phyloP scores from a whole-genome alignment of 306 rosid genomes.

The Pyrus communis region DNA sequence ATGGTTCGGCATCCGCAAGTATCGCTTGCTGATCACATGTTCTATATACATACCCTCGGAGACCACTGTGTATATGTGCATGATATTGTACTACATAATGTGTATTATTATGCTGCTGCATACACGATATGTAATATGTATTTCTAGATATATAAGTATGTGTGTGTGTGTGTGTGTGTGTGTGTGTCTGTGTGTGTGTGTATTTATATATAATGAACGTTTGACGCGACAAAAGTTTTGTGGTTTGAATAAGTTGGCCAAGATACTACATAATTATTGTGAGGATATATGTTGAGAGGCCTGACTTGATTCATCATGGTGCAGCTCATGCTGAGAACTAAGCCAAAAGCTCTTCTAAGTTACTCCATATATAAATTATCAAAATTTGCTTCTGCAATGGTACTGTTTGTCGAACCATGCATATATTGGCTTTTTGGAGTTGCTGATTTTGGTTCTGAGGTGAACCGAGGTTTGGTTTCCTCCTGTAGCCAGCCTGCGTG shows the following conservation, averaged over 20 bases:
- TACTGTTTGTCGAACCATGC: background rate
- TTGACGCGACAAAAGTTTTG: background rate
- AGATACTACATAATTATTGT: background rate
- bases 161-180: too few species aligned
- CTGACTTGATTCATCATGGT: background rate
- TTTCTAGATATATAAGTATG: too few species aligned
- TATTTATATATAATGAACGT: background rate
- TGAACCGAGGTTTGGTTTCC: constrained; percentile 1
- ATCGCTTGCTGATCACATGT: background rate
- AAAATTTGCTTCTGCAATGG: background rate
- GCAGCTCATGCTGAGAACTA: background rate
- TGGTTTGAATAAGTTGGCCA: background rate
- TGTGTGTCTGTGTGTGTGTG: too few species aligned
- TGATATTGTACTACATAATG: background rate
- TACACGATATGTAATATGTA: too few species aligned
- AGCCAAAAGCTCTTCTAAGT: background rate
- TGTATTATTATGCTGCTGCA: background rate
- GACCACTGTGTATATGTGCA: background rate
- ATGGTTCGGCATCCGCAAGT: background rate
- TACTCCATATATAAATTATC: background rate
- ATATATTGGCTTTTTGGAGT: background rate
- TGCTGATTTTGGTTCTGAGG: background rate
- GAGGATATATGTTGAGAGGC: background rate
- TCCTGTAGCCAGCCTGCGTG: constrained; percentile 1
- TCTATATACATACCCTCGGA: background rate